Base-by-base conservation (phyloP, 495 filamentous ascomycete genomes). In the Penicillium parvum region DNA sequence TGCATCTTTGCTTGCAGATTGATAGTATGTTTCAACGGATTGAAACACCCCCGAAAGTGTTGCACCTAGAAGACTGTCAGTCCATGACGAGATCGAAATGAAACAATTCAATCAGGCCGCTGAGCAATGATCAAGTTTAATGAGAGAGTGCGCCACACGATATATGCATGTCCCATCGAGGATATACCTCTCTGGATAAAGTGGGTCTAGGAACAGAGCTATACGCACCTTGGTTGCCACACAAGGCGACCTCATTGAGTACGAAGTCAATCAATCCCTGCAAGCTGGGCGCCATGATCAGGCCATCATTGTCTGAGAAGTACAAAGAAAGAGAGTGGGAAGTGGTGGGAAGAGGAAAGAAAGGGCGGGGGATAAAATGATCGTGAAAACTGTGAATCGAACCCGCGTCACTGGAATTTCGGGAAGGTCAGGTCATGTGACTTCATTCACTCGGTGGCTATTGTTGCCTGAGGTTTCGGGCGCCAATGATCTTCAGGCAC, bases 211-310 rank as follows among this genome's bases (percentile, higher is more conserved):
- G 37, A 5, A 12, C 5, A 39, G 35, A 47, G 40, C 47, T 51
- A 50, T 37, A 77, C 85, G 66, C 63, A 90, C 86, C 86, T 69
- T 76, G 71, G 45, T 76, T 75, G 21, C 86, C 86, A 38, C 68
- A 69, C 29, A 83, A 68, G 25, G 85, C 84, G 57, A 91, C 83
- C 69, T 86, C 83, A 14, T 76, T 74, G 32, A 91, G 64, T 34
- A 90, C 64, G 55, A 78, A 81, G 49, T 84, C 75, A 34, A 90
- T 79, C 61, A 92, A 64, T 43, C 78, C 78, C 61, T 88, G 83
- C 40, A 86, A 65, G 45, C 77, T 77, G 37, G 63, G 70, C 40
- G 70, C 77, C 87, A 90, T 90, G 32, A 19, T 58, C 42, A 47
- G 23, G 34, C 47, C 53, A 57, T 63, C 33, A 42, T 50, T 32